A percentile compares a stretch with the other conserved stretches of the same genome.
These are phyloP conservation scores for Hypoxylon perforatum DNA, from an alignment of 495 filamentous ascomycete species.

Conservation along the genomic window DNA sequence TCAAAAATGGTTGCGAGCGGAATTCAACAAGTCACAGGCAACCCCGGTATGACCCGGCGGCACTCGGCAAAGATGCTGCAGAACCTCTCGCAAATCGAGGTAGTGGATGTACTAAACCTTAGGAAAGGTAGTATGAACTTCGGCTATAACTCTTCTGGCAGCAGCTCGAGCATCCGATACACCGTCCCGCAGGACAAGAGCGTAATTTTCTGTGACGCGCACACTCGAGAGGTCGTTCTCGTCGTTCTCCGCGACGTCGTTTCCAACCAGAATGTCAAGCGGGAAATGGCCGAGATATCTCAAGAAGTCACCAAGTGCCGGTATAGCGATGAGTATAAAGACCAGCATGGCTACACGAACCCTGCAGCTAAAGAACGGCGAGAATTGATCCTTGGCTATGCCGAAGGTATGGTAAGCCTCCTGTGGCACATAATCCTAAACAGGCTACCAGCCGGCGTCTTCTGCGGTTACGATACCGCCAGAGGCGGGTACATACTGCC, in stretches of 20 bases:
- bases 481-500: too few relatives aligned
- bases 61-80: too few relatives aligned
- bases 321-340: not conserved
- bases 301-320: not conserved
- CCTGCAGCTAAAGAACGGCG: not conserved
- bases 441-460: constrained; percentile 5
- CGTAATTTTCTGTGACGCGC: constrained; percentile 13
- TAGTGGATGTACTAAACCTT: not conserved
- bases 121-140: too few relatives aligned
- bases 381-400: not conserved
- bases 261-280: not conserved
- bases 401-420: constrained; percentile 15
- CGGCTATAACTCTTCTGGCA: too few relatives aligned
- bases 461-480: too few relatives aligned
- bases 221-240: constrained; percentile 9
- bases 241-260: constrained; percentile 15
- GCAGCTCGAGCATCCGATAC: not conserved
- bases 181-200: constrained; percentile 16
- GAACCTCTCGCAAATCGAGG: not conserved
- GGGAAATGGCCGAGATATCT: constrained; percentile 2
- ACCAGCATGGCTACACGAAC: not conserved
- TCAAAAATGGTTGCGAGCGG: too few relatives aligned
- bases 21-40: too few relatives aligned
- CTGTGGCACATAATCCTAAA: constrained; percentile 20
- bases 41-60: too few relatives aligned